Base-by-base conservation (phyloP, 371 early-diverging fungal species). In the Mortierella sp. region DNA sequence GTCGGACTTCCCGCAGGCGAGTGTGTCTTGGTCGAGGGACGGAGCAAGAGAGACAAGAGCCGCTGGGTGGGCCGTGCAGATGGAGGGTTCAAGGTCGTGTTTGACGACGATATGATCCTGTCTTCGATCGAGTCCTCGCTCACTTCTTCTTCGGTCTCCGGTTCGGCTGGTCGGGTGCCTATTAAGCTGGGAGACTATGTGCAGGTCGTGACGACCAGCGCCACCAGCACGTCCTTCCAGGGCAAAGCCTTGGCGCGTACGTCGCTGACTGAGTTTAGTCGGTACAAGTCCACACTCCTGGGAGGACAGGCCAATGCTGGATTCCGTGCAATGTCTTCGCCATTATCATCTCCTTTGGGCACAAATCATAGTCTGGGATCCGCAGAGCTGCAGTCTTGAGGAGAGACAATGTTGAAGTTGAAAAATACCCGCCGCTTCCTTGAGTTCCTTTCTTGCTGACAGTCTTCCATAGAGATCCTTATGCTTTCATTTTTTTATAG, bases 21-120 rank as follows among this genome's bases (percentile, higher is more conserved):
- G 39, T 72, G 91, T 53, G 90, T 93, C 6, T 70, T 93, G 30
- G 85, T 90, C 37, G 93, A 92, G 64, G 87, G 89, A 4, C 72
- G 82, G 56, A 83, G 76, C 31, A 72, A 71, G 26, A 81, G 82
- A 30, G 81, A 71, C 37, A 82, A 84, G 60, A 72, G 65, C 62
- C 79, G 56, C 71, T 39, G 78, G 79, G 56, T 80, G 64, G 90
- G 90, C 15, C 73, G 81, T 47, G 84, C 86, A 27, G 89, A 88
- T 73, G 88, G 87, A 8, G 86, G 86, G 3, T 86, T 83, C 58
- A 85, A 85, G 59, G 83, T 86, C 0, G 82, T 86, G 50, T 79
- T 88, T 42, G 75, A 76, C 44, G 69, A 76, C 43, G 66, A 73
- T 44, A 21, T 64, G 42, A 31, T 73, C 8, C 39, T 63, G 17